Evolutionary conservation across 352 stramenopile genomes (phyloP), one percentile per base, ranked within the genome.

Genomic region (Sclerospora graminicola): DNA sequence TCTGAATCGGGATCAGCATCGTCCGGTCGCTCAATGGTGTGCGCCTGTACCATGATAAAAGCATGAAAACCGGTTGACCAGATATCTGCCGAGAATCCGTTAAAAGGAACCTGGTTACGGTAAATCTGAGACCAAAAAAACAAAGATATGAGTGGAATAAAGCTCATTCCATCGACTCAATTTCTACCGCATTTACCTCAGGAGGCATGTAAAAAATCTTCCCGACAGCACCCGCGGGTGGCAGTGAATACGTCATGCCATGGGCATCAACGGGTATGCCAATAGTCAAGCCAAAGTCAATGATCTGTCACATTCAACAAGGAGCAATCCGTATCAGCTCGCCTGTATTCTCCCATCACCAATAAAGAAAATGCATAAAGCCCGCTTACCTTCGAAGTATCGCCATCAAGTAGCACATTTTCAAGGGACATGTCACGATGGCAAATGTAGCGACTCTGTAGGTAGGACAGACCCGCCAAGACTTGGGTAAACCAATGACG

Each of bases 11-110:
- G 69, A 34, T 92, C 80, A 1, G 70, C 76, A 39, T 89, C 72
- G 40, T 89, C 73, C 11, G 80, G 77, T 2, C 79, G 75, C 45
- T 94, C 82, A 39, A 97, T 20, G 90, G 90, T 29, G 89, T 16
- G 89, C 84, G 13, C 87, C 89, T 1, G 89, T 95, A 97, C 63
- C 80, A 97, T 95, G 62, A 97, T 97, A 69, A 96, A 97, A 23
- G 97, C 57, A 64, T 97, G 94, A 37, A 97, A 84, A 37, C 90
- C 90, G 1, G 85, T 89, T 14, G 84, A 96, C 90, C 90, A 97
- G 52, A 97, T 85, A 68, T 97, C 90, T 9, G 85, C 89, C 21
- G 84, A 84, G 37, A 92, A 91, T 9, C 82, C 82, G 51, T 97
- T 95, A 59, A 95, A 96, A 11, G 77, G 74, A 31, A 94, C 80